Percentiles rank a stretch among this genome's conserved stretches.
phyloP scores from a whole-genome alignment of 208 protist genomes.

The Leishmania lainsoni region DNA sequence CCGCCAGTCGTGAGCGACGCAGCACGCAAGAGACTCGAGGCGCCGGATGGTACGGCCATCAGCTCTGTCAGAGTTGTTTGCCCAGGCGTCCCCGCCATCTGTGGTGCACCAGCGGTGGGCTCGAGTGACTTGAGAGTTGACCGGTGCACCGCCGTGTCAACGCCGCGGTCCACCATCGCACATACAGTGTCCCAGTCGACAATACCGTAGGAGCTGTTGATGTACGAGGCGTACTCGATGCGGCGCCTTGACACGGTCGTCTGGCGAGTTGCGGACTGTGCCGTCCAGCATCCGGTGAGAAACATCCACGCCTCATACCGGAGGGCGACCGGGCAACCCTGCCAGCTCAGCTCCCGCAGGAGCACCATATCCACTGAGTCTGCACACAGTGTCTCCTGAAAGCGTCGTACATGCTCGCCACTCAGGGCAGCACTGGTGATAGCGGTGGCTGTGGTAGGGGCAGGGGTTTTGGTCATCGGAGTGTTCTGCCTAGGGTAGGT shows the following conservation, averaged over 20 bases:
- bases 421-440: not conserved
- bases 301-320: slow-evolving; percentile 68
- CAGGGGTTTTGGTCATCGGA: not conserved
- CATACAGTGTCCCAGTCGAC: slow-evolving; percentile 66
- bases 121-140: slow-evolving; percentile 31
- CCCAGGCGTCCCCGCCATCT: not conserved
- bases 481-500: not conserved
- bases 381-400: slow-evolving; percentile 32
- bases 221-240: slow-evolving; percentile 61
- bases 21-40: not conserved
- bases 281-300: slow-evolving; percentile 59
- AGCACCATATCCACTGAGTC: slow-evolving; percentile 42
- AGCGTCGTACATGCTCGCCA: slow-evolving; percentile 22
- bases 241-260: slow-evolving; percentile 50
- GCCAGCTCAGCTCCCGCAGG: slow-evolving; percentile 54
- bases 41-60: not conserved
- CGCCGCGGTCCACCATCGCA: slow-evolving; percentile 36
- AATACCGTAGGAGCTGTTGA: slow-evolving; percentile 47
- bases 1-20: not conserved
- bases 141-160: slow-evolving; percentile 30
- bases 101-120: not conserved
- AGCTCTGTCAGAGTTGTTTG: not conserved
- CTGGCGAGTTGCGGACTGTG: slow-evolving; percentile 35
- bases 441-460: not conserved
- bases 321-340: slow-evolving; percentile 53